Evolutionary conservation across 2,329 filamentous ascomycete species (phyloP).

Genomic region (Eutypella sp.): DNA sequence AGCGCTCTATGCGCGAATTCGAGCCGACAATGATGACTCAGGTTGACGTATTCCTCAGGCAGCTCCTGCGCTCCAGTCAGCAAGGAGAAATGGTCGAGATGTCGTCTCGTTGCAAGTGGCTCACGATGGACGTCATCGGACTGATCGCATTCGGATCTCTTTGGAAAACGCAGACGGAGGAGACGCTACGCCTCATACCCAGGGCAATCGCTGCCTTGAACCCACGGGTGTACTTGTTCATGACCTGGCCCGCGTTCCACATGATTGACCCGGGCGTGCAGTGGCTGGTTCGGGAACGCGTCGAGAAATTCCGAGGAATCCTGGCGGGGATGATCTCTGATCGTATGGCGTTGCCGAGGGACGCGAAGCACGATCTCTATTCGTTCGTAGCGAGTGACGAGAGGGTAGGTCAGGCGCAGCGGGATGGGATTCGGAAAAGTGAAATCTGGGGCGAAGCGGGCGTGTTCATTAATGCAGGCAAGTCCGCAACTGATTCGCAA

Average conservation of each 20-base stretch:
- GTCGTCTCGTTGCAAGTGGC: constrained; percentile 3
- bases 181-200: background rate
- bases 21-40: constrained; percentile 7
- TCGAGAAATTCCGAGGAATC: background rate
- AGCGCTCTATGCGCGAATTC: constrained; percentile 10
- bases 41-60: constrained; percentile 9
- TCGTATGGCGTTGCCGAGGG: constrained; percentile 4
- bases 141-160: constrained; percentile 7
- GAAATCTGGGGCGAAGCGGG: constrained; percentile 44
- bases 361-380: constrained; percentile 11
- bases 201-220: background rate
- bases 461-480: constrained; percentile 25
- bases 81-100: constrained; percentile 8
- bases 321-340: constrained; percentile 4
- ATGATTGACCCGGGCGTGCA: background rate
- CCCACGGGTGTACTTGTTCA: background rate
- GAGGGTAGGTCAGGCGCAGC: background rate
- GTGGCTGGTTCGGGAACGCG: constrained; percentile 1
- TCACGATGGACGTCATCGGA: constrained; percentile 11
- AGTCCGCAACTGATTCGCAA: background rate
- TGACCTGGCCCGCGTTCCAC: background rate
- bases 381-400: constrained; percentile 9
- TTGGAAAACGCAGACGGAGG: constrained; percentile 7
- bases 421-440: constrained; percentile 1
- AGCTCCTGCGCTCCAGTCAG: constrained; percentile 4